Evolutionary conservation across 148 eudicot species (phyloP).

Genomic region (Chenopodium quinoa): DNA sequence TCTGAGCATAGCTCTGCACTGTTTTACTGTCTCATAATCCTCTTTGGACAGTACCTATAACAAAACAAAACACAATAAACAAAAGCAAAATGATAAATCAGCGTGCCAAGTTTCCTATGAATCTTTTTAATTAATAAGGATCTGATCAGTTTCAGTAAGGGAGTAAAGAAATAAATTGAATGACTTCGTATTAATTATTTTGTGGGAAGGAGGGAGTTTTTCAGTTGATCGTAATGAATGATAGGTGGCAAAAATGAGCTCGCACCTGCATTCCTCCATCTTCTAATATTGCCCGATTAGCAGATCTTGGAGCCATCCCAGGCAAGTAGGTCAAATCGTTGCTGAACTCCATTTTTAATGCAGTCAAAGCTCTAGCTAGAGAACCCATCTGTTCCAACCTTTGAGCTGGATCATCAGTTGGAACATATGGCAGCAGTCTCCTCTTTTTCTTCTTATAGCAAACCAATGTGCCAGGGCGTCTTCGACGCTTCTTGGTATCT

Average conservation of each 20-base stretch:
- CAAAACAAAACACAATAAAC: conserved; percentile 18
- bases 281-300: conserved; percentile 72
- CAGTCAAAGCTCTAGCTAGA: conserved; percentile 71
- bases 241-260: neutral
- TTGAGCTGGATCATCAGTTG: conserved; percentile 55
- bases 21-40: conserved; percentile 65
- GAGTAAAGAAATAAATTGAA: too few species aligned
- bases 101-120: too few species aligned
- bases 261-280: conserved; percentile 92
- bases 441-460: conserved; percentile 66
- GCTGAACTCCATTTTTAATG: conserved; percentile 57
- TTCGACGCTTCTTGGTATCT: conserved; percentile 76
- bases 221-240: neutral
- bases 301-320: conserved; percentile 77
- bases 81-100: neutral
- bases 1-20: conserved; percentile 62
- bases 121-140: neutral
- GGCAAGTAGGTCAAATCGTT: conserved; percentile 71
- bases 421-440: conserved; percentile 63
- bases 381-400: conserved; percentile 79
- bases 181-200: too few species aligned
- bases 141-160: neutral
- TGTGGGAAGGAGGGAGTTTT: neutral
- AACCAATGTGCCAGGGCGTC: conserved; percentile 55
- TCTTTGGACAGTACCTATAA: conserved; percentile 74